phyloP scores from a whole-genome alignment of 2,329 filamentous ascomycete genomes.

The Alternaria novae-zelandiae region DNA sequence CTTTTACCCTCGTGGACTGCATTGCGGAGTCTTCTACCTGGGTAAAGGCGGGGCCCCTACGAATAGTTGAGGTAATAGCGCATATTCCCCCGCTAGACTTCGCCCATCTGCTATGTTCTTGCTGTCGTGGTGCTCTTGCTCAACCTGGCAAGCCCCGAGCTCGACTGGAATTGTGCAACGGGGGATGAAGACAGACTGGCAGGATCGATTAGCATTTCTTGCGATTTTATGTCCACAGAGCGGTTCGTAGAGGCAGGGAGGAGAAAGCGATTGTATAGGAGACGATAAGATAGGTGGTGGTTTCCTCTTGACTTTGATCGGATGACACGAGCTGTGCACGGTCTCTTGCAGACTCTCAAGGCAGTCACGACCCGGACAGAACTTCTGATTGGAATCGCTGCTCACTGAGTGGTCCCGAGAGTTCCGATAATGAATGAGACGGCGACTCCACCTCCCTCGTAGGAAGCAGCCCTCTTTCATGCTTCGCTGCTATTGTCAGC shows the following conservation, averaged over 20 bases:
- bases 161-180: background rate
- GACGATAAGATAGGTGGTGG: background rate
- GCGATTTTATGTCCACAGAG: background rate
- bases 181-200: background rate
- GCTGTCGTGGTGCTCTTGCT: background rate
- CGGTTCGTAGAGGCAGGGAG: background rate
- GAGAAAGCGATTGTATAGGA: background rate
- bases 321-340: background rate
- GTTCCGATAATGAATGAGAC: too few species aligned
- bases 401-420: background rate
- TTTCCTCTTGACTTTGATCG: background rate
- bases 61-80: too few species aligned
- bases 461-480: background rate
- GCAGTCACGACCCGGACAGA: background rate
- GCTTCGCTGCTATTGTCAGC: background rate
- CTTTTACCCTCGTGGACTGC: background rate
- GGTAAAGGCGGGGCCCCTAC: background rate
- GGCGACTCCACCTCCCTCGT: background rate
- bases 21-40: background rate
- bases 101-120: background rate
- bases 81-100: background rate
- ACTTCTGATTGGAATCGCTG: background rate
- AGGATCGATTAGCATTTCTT: background rate
- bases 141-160: background rate
- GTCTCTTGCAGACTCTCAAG: background rate